These are phyloP conservation scores for Zanthoxylum bungeanum DNA, from an alignment of 345 rosid species.

Conservation along the genomic window DNA sequence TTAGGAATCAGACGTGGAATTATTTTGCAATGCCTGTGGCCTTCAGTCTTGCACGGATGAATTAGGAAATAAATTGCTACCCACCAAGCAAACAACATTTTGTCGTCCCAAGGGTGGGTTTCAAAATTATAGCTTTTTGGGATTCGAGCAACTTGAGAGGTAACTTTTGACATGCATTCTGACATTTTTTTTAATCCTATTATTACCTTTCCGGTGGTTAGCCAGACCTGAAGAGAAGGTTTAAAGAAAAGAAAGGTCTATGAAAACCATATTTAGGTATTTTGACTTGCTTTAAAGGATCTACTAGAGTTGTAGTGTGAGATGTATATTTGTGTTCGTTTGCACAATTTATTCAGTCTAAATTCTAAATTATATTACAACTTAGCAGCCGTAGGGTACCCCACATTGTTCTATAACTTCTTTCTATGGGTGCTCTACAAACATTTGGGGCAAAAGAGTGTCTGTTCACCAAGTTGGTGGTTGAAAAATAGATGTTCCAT, in stretches of 20 bases:
- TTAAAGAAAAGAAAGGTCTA: background rate
- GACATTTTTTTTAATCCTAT: background rate
- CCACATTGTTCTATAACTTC: background rate
- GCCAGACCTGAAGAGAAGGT: background rate
- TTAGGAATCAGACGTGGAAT: conserved; percentile 69
- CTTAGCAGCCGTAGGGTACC: background rate
- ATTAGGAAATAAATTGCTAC: conserved; percentile 50
- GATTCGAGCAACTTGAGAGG: conserved; percentile 33
- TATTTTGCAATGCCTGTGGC: conserved; percentile 73
- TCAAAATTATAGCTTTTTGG: conserved; percentile 40
- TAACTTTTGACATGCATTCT: conserved; percentile 17
- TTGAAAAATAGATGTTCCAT: background rate
- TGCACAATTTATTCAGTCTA: background rate
- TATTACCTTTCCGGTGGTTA: background rate
- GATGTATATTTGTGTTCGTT: too few species aligned
- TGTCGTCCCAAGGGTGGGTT: conserved; percentile 41
- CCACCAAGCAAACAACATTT: conserved; percentile 69
- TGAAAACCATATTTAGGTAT: background rate
- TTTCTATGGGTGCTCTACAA: background rate
- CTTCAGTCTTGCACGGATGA: conserved; percentile 58
- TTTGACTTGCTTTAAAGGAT: background rate
- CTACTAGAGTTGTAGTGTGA: too few species aligned
- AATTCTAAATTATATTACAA: background rate
- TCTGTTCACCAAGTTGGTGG: background rate
- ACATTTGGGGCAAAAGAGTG: too few species aligned